Percentiles rank a stretch among this genome's conserved stretches.
Conservation (phyloP, 345 rosid species). For the Pelargonium nanum region DNA sequence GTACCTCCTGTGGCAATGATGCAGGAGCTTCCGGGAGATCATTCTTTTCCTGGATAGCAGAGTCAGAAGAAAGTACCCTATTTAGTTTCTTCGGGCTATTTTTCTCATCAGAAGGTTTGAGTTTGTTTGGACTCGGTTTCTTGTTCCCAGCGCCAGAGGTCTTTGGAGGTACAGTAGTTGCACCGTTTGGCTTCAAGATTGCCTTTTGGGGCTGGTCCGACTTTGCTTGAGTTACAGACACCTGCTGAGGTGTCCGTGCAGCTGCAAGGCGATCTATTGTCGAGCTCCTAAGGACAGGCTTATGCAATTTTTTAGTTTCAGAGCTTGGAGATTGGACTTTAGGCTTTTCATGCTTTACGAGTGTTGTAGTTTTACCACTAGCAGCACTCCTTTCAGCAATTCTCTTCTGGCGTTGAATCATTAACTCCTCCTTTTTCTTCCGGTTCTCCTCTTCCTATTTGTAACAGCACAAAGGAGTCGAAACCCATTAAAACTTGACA, state of each 20-base stretch:
- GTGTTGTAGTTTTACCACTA: constrained; percentile 21
- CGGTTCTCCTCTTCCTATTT: constrained; percentile 75
- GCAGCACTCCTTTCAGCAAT: constrained; percentile 75
- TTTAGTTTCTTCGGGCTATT: constrained; percentile 9
- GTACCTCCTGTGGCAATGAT: constrained; percentile 16
- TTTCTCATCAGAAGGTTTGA: constrained; percentile 32
- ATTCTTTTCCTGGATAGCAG: constrained; percentile 32
- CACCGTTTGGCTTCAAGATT: constrained; percentile 29
- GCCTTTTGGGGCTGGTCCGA: constrained; percentile 34
- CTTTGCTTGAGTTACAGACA: constrained; percentile 27
- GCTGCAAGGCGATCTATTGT: constrained; percentile 86
- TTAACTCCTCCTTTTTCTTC: constrained; percentile 68
- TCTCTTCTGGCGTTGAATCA: constrained; percentile 77
- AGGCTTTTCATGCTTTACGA: constrained; percentile 28
- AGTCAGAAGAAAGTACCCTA: constrained; percentile 19
- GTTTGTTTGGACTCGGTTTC: constrained; percentile 26
- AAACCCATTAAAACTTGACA: neutral
- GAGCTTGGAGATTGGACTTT: constrained; percentile 22
- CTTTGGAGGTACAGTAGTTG: constrained; percentile 25
- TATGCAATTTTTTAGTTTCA: constrained; percentile 33
- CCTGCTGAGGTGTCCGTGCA: constrained; percentile 40
- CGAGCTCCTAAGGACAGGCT: constrained; percentile 60
- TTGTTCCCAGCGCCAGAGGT: constrained; percentile 20
- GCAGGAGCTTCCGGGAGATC: constrained; percentile 19
- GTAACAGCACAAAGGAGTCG: constrained; percentile 1